Conservation (phyloP, 129 eudicot species). For the Ambrosia trifida region DNA sequence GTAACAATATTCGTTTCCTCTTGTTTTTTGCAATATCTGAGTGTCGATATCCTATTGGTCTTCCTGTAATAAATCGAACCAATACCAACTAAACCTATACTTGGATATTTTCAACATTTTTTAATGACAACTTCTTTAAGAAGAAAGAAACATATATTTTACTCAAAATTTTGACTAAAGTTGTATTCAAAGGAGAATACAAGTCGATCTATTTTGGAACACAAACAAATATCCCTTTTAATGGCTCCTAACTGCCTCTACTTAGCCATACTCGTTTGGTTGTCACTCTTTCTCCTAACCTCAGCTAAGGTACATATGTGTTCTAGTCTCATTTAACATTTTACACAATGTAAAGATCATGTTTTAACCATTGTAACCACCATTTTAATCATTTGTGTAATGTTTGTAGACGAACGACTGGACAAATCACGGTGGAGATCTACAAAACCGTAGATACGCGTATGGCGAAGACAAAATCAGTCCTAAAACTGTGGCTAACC, state of each 20-base stretch:
- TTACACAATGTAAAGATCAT: neutral
- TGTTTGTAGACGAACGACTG: constrained; percentile 30
- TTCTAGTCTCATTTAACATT: neutral
- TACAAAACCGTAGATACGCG: constrained; percentile 47
- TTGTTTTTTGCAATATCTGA: too few species aligned
- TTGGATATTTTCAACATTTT: too few species aligned
- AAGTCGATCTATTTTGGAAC: neutral
- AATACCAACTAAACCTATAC: too few species aligned
- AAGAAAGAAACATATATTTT: too few species aligned
- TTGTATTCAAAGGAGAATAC: neutral
- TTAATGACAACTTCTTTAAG: too few species aligned
- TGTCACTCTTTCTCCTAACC: constrained; percentile 9
- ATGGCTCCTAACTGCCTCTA: constrained; percentile 28
- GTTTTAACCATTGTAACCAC: neutral
- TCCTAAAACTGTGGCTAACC: constrained; percentile 37
- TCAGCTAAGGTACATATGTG: constrained; percentile 24
- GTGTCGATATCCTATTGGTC: too few species aligned
- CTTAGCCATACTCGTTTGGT: constrained; percentile 16
- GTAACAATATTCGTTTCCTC: too few species aligned
- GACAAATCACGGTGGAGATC: constrained; percentile 61
- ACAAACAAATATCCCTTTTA: constrained; percentile 14
- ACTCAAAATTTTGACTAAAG: neutral
- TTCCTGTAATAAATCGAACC: too few species aligned
- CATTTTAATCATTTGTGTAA: neutral
- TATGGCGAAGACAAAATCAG: constrained; percentile 47